Percentiles rank a stretch among this genome's conserved stretches.
These are phyloP conservation scores for Corylus avellana DNA, from an alignment of 306 rosid genomes.

Conservation along the genomic window DNA sequence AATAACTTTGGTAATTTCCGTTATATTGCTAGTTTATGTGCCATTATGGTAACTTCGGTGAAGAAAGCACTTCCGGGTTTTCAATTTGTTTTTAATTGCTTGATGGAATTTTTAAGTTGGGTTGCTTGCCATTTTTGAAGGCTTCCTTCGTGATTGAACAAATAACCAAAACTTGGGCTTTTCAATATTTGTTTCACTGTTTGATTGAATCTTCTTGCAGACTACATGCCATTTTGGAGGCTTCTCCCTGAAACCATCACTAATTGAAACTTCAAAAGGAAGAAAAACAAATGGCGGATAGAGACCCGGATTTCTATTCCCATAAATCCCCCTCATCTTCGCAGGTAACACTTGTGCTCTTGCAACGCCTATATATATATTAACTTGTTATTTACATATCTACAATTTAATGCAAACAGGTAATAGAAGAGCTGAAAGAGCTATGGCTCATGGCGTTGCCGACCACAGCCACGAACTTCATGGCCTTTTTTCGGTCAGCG, in stretches of 20 bases:
- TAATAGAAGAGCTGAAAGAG: constrained; percentile 70
- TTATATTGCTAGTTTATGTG: neutral
- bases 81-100: neutral
- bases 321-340: constrained; percentile 59
- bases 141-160: neutral
- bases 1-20: neutral
- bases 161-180: neutral
- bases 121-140: neutral
- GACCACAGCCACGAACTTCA: constrained; percentile 66
- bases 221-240: neutral
- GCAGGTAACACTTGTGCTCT: constrained; percentile 47
- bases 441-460: constrained; percentile 84
- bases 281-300: constrained; percentile 40
- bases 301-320: constrained; percentile 51
- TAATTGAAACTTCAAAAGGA: neutral
- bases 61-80: neutral
- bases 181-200: constrained; percentile 33
- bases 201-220: constrained; percentile 45
- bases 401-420: constrained; percentile 35
- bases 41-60: neutral
- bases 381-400: neutral
- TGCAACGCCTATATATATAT: too few species aligned
- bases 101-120: too few species aligned
- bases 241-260: neutral
- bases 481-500: constrained; percentile 67